phyloP scores from a whole-genome alignment of 441 rosid genomes.

The Gossypium davidsonii region DNA sequence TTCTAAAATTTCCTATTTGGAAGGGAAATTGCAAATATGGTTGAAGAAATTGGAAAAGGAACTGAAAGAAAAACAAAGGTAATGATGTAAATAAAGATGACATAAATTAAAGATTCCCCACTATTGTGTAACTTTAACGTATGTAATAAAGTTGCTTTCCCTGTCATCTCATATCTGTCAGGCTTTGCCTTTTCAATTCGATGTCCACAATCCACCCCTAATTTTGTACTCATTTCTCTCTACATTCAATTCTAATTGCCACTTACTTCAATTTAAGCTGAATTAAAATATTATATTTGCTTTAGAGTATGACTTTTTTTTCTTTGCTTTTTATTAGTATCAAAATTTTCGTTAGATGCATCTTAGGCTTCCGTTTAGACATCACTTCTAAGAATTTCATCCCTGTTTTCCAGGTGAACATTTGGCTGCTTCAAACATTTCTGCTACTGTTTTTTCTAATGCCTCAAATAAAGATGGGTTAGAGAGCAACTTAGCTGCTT shows the following conservation, averaged over 20 bases:
- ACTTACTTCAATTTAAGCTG: not conserved
- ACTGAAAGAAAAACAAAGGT: not conserved
- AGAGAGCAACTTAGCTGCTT: not conserved
- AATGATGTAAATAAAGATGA: not conserved
- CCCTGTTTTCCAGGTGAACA: conserved; percentile 52
- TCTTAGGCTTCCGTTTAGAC: conserved; percentile 41
- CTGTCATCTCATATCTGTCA: not conserved
- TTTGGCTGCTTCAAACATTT: not conserved
- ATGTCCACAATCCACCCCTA: not conserved
- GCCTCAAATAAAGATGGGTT: not conserved
- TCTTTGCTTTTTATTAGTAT: no score
- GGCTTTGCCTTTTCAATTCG: not conserved
- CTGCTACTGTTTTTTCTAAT: not conserved
- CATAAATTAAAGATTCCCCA: not conserved
- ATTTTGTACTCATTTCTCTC: no score
- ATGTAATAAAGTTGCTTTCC: conserved; percentile 1
- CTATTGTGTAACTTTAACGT: not conserved
- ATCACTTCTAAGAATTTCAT: conserved; percentile 47
- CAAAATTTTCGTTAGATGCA: conserved; percentile 25
- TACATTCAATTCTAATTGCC: not conserved
- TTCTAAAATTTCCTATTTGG: not conserved
- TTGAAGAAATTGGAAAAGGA: no score
- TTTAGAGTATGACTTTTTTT: no score
- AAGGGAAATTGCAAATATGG: no score
- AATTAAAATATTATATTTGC: not conserved